Evolutionary conservation across 345 rosid species (phyloP).

Genomic region (Litchi chinensis): DNA sequence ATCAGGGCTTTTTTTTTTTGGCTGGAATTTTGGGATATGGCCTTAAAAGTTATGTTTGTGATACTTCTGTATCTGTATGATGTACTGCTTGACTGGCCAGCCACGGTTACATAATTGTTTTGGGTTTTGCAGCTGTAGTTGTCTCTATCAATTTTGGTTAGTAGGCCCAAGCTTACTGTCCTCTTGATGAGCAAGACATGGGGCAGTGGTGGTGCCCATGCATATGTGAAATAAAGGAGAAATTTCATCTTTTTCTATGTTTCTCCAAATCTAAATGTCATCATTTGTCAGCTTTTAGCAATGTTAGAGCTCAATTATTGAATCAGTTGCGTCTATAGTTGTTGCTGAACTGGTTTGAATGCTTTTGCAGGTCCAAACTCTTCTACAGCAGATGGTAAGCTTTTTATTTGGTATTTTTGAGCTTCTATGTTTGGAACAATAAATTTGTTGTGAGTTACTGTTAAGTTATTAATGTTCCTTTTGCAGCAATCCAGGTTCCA

Average conservation of each 20-base stretch:
- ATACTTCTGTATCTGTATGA: not conserved
- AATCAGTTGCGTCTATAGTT: not conserved
- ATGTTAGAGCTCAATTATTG: slow-evolving; percentile 2
- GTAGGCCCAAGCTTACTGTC: not conserved
- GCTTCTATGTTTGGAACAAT: not conserved
- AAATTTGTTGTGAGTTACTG: slow-evolving; percentile 13
- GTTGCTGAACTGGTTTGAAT: slow-evolving; percentile 13
- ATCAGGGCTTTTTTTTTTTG: not conserved
- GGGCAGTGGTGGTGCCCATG: not conserved
- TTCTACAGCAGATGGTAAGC: slow-evolving; percentile 89
- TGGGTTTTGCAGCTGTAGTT: not conserved
- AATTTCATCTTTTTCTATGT: not conserved
- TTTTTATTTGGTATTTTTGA: slow-evolving; percentile 16
- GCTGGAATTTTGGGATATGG: not conserved
- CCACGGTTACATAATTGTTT: not conserved
- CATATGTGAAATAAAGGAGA: not conserved
- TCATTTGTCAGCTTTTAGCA: not conserved
- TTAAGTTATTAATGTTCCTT: slow-evolving; percentile 7
- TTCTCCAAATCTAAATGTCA: not conserved
- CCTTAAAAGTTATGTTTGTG: not conserved
- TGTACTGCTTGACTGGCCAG: not conserved
- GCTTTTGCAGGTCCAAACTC: slow-evolving; percentile 71
- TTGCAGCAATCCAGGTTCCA: slow-evolving; percentile 92
- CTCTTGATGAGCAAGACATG: not conserved
- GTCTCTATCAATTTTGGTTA: not conserved